Conservation (phyloP, 345 rosid genomes). For the Abelmoschus esculentus region DNA sequence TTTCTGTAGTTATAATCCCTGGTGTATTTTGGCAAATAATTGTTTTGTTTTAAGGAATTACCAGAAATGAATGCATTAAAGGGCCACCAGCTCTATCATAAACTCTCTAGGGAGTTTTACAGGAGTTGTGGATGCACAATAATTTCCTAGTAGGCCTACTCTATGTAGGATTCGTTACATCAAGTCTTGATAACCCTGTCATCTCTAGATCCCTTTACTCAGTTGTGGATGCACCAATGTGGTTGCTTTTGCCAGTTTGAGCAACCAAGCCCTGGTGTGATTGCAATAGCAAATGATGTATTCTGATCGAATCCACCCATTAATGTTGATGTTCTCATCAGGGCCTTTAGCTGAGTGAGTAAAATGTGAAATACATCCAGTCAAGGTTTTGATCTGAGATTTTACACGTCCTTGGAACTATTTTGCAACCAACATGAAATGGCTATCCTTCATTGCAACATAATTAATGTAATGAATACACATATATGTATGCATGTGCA, state of each 20-base stretch:
- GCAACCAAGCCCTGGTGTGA: neutral
- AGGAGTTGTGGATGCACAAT: too few species aligned
- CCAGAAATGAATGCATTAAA: too few species aligned
- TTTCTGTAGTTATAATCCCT: too few species aligned
- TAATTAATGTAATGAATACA: neutral
- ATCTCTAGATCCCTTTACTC: neutral
- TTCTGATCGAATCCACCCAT: neutral
- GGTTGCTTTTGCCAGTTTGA: neutral
- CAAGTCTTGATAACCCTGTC: neutral
- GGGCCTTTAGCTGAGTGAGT: neutral
- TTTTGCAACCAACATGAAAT: neutral
- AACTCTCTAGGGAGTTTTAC: too few species aligned
- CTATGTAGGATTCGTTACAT: neutral
- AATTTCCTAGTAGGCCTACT: neutral
- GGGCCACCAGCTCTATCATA: too few species aligned
- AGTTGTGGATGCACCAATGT: too few species aligned
- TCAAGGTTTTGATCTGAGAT: neutral
- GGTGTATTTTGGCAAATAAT: too few species aligned
- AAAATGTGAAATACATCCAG: neutral
- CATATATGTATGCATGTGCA: too few species aligned
- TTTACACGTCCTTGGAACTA: neutral
- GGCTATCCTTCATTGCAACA: neutral
- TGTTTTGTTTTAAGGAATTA: too few species aligned
- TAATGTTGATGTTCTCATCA: neutral
- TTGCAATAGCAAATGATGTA: neutral